These are phyloP conservation scores for Psilocybe subaeruginosa DNA, from an alignment of 768 basidiomycete genomes.

Conservation along the genomic window DNA sequence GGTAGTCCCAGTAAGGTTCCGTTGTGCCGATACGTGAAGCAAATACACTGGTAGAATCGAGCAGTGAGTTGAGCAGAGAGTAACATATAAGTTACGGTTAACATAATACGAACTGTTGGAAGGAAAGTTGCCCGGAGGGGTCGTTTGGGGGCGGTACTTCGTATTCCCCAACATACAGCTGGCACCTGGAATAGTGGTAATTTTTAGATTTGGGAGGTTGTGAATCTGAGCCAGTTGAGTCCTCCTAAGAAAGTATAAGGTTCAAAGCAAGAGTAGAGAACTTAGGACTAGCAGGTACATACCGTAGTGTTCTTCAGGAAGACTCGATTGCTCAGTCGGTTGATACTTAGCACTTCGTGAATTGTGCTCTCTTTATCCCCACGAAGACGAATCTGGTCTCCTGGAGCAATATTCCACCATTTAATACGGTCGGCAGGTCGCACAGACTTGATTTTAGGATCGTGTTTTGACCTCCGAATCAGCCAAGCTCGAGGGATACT, in stretches of 20 bases:
- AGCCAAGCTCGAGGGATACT: conserved; percentile 60
- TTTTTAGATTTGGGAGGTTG: conserved; percentile 44
- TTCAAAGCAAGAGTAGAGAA: neutral
- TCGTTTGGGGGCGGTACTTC: conserved; percentile 54
- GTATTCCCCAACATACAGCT: conserved; percentile 73
- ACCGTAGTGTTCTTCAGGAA: conserved; percentile 51
- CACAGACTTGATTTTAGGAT: conserved; percentile 56
- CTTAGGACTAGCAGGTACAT: conserved; percentile 16
- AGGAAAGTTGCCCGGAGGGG: conserved; percentile 33
- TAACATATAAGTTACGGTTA: neutral
- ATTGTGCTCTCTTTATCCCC: conserved; percentile 64
- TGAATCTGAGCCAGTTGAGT: conserved; percentile 20
- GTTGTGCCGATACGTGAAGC: conserved; percentile 71
- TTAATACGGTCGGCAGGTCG: conserved; percentile 73
- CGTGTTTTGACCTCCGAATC: conserved; percentile 45
- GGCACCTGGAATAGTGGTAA: conserved; percentile 80
- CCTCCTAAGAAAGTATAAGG: conserved; percentile 15
- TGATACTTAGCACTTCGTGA: conserved; percentile 74
- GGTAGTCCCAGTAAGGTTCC: conserved; percentile 59
- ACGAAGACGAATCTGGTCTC: conserved; percentile 74
- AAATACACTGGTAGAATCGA: conserved; percentile 59
- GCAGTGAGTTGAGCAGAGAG: neutral
- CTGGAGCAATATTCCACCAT: conserved; percentile 87
- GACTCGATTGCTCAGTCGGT: conserved; percentile 71
- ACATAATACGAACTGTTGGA: conserved; percentile 47